Evolutionary conservation across 23 red algal genomes (phyloP), one percentile per base, ranked within the genome.

Genomic region (Gracilaria domingensis): DNA sequence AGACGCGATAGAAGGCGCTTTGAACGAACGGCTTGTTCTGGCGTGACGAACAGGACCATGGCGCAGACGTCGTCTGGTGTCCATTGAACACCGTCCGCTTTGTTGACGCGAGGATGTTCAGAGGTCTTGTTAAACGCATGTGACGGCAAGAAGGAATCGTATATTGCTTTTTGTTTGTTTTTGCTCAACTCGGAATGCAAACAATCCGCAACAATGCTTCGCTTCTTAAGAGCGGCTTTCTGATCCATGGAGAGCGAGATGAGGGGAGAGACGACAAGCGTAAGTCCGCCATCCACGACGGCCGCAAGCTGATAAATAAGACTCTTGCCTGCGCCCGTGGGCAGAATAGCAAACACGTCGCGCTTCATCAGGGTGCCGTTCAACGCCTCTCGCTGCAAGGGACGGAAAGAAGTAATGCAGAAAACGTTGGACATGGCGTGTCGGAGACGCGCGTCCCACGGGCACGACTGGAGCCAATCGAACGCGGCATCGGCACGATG

Each of bases 321-420:
- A n/a, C 85, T 93, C 92, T 99, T 99, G 40, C 97, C 97, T 14
- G 86, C 92, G 24, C 97, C 97, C 17, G 97, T 99, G 24, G 97
- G 94, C 87, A 96, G 61, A 6, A 99, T 56, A 4, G 84, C 93
- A 65, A 96, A 90, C 50, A 95, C 91, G 42, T 99, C 97, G 56
- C 93, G 88, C 12, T 72, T 66, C 37, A 81, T 39, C 5, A 98
- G 64, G 56, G 87, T 85, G 50, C 93, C 97, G 56, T 98, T 96
- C 23, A 98, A 55, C 9, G 93, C 93, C 56, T 94, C 93, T 6
- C 64, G 57, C 58, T 98, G 97, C 40, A 87, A 51, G 0, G 91
- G 78, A 9, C 97, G 93, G 67, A 98, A 98, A 1, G 87, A 81
- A 21, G 20, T 8, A 24, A 91, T 71, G 14, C 36, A 32, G 23